Evolutionary conservation across 2,329 filamentous ascomycete genomes (phyloP).

Genomic region (Phaeomoniella chlamydospora): DNA sequence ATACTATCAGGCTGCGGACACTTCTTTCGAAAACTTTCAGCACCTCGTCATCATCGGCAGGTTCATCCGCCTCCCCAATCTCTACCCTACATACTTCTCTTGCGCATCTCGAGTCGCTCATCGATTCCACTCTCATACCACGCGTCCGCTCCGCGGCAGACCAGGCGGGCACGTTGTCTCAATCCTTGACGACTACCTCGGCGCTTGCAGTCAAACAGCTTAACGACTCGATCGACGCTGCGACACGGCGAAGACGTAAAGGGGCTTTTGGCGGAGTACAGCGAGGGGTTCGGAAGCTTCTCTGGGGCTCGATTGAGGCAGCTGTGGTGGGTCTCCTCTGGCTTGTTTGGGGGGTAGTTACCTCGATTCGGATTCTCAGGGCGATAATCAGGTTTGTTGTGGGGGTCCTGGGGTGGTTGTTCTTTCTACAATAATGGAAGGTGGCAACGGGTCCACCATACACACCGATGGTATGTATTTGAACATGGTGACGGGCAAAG

Average conservation of each 20-base stretch:
- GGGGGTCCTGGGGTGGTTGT: slow-evolving; percentile 57
- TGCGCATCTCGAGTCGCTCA: slow-evolving; percentile 26
- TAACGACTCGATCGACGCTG: slow-evolving; percentile 55
- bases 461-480: too few relatives aligned
- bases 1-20: slow-evolving; percentile 28
- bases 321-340: slow-evolving; percentile 78
- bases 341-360: slow-evolving; percentile 84
- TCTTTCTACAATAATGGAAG: too few relatives aligned
- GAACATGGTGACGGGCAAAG: too few relatives aligned
- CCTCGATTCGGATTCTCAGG: slow-evolving; percentile 52
- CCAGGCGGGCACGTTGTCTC: slow-evolving; percentile 64
- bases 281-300: slow-evolving; percentile 58
- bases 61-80: slow-evolving; percentile 24
- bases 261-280: slow-evolving; percentile 40
- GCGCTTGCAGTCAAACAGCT: slow-evolving; percentile 70
- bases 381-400: slow-evolving; percentile 47
- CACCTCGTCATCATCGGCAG: slow-evolving; percentile 17
- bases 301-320: slow-evolving; percentile 81
- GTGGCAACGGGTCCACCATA: too few relatives aligned
- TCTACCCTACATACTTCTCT: slow-evolving; percentile 28
- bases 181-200: slow-evolving; percentile 61
- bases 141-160: slow-evolving; percentile 57
- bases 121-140: slow-evolving; percentile 35
- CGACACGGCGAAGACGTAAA: slow-evolving; percentile 58
- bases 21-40: slow-evolving; percentile 24